Conservation (phyloP, 306 rosid genomes). For the Prunus davidiana region DNA sequence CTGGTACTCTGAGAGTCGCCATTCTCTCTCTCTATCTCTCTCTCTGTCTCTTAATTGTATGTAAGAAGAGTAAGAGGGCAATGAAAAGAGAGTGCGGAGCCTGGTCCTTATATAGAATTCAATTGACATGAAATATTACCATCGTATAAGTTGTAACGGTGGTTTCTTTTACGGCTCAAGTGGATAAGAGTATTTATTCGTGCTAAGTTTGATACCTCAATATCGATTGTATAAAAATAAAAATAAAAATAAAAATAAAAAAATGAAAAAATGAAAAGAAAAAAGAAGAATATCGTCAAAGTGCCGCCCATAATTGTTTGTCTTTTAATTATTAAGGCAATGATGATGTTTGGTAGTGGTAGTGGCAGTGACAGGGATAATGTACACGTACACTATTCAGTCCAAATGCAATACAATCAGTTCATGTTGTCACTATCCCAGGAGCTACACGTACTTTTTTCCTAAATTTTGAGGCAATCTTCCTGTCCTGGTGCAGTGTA, state of each 20-base stretch:
- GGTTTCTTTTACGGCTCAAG: too few species aligned
- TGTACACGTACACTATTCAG: not conserved
- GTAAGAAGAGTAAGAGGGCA: not conserved
- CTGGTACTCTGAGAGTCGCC: constrained; percentile 16
- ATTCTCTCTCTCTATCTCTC: not conserved
- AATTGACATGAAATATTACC: not conserved
- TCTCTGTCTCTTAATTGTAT: not conserved
- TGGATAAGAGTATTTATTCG: too few species aligned
- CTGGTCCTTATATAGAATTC: not conserved
- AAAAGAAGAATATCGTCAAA: too few species aligned
- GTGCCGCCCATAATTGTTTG: too few species aligned
- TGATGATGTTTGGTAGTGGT: not conserved
- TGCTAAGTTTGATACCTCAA: rapidly evolving
- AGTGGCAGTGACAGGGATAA: not conserved
- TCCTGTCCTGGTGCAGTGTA: not conserved
- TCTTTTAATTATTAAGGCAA: not conserved
- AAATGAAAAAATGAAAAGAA: too few species aligned
- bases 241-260: too few species aligned
- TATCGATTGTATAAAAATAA: not conserved
- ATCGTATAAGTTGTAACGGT: too few species aligned
- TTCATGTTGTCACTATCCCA: too few species aligned
- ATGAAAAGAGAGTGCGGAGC: not conserved
- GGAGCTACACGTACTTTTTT: too few species aligned
- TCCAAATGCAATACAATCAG: not conserved
- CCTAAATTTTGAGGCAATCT: too few species aligned